Conservation (phyloP, 169 alveolate genomes). For the Eimeria tenella region DNA sequence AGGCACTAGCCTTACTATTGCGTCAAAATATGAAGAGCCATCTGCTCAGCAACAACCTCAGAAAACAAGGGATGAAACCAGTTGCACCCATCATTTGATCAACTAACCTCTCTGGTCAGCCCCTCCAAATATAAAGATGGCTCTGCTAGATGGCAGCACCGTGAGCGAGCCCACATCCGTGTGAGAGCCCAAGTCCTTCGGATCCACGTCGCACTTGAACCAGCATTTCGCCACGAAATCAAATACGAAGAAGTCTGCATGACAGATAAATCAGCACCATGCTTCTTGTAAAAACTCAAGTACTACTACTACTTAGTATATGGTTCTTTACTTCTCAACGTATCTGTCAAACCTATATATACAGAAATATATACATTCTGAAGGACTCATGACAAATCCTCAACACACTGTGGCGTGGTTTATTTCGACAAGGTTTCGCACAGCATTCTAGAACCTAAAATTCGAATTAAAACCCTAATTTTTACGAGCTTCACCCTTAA, state of each 20-base stretch:
- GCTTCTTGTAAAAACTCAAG: background rate
- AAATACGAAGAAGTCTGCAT: conserved; percentile 73
- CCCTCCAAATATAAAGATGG: conserved; percentile 78
- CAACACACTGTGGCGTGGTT: too few relatives aligned
- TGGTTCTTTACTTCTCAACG: too few relatives aligned
- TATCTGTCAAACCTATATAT: too few relatives aligned
- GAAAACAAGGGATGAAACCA: background rate
- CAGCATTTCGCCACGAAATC: conserved; percentile 68
- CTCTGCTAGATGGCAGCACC: conserved; percentile 13
- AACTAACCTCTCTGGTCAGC: background rate
- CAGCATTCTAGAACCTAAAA: too few relatives aligned
- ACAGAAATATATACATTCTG: too few relatives aligned
- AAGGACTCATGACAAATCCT: too few relatives aligned
- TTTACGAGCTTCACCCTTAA: too few relatives aligned
- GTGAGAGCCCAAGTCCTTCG: conserved; percentile 74
- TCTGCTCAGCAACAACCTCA: too few relatives aligned
- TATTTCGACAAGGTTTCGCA: too few relatives aligned
- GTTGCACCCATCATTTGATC: background rate
- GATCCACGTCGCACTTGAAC: conserved; percentile 73
- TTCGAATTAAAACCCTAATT: too few relatives aligned
- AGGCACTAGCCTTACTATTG: too few relatives aligned
- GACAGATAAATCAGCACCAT: background rate
- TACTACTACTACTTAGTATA: background rate
- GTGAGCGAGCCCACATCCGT: conserved; percentile 71
- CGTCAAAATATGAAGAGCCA: too few relatives aligned